Percentiles rank a stretch among this genome's conserved stretches.
These are phyloP conservation scores for Staphylotrichum longicolle DNA, from an alignment of 495 filamentous ascomycete species.

Conservation along the genomic window DNA sequence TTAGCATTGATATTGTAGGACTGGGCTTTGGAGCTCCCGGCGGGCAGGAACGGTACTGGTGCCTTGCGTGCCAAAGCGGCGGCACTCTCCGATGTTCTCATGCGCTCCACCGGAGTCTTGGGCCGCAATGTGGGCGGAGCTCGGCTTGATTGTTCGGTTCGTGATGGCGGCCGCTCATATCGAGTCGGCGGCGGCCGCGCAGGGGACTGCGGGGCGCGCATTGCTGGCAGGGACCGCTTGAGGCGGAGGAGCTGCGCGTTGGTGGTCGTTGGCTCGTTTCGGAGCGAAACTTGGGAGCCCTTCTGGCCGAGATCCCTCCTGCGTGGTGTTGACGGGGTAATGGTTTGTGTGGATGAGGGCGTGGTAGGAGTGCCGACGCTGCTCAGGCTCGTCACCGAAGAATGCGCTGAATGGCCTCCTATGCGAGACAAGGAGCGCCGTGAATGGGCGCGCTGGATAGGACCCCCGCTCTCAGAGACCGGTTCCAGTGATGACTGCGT, in stretches of 20 bases:
- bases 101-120: conserved; percentile 68
- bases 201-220: conserved; percentile 56
- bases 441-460: conserved; percentile 51
- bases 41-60: conserved; percentile 76
- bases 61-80: conserved; percentile 54
- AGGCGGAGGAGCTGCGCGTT: conserved; percentile 71
- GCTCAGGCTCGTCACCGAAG: conserved; percentile 53
- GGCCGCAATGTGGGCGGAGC: conserved; percentile 55
- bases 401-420: conserved; percentile 63
- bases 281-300: conserved; percentile 51
- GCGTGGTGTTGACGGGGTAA: conserved; percentile 56
- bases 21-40: conserved; percentile 67
- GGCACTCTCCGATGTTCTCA: conserved; percentile 54
- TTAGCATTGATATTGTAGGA: conserved; percentile 79
- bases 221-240: conserved; percentile 84
- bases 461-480: conserved; percentile 85
- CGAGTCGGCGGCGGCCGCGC: conserved; percentile 43
- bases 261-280: conserved; percentile 63
- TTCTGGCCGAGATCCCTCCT: conserved; percentile 59
- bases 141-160: conserved; percentile 33
- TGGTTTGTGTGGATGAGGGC: conserved; percentile 53
- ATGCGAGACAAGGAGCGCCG: conserved; percentile 63
- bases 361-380: conserved; percentile 55
- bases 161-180: conserved; percentile 53
- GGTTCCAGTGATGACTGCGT: conserved; percentile 80